Percentiles rank a stretch among this genome's conserved stretches.
phyloP scores from a whole-genome alignment of 306 rosid genomes.

The Dryas drummondii region DNA sequence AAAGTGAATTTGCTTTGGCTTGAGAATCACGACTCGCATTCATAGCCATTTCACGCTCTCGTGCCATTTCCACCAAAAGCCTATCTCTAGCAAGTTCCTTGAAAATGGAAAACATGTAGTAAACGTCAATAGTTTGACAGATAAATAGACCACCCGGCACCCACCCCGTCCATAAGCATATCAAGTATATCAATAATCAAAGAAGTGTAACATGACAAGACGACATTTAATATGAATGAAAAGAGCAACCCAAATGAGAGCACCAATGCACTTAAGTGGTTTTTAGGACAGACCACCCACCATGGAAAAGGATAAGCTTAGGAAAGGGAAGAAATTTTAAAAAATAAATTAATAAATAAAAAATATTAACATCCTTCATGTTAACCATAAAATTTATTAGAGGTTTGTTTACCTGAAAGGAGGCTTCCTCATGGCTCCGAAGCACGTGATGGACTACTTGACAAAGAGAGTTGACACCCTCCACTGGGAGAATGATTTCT shows the following conservation, averaged over 20 bases:
- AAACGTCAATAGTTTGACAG: not conserved
- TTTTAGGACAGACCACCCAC: not conserved
- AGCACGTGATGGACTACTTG: slow-evolving; percentile 59
- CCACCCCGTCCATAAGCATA: no score
- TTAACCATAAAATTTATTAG: not conserved
- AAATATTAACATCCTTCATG: not conserved
- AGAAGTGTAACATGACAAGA: not conserved
- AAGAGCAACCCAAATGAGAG: not conserved
- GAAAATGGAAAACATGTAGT: not conserved
- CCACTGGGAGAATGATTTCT: slow-evolving; percentile 77
- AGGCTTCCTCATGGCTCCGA: slow-evolving; percentile 70
- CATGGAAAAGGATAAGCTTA: not conserved
- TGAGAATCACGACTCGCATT: slow-evolving; percentile 43
- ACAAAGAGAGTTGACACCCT: slow-evolving; percentile 76
- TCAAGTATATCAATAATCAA: not conserved
- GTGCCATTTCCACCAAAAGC: slow-evolving; percentile 66
- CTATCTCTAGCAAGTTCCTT: slow-evolving; percentile 82
- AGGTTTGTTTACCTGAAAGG: slow-evolving; percentile 66
- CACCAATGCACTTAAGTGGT: not conserved
- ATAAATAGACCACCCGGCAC: not conserved
- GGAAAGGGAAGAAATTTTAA: not conserved
- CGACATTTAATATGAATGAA: not conserved
- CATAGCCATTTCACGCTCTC: slow-evolving; percentile 53
- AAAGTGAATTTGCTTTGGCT: slow-evolving; percentile 62
- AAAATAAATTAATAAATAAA: not conserved